phyloP scores from a whole-genome alignment of 2,329 filamentous ascomycete genomes.

The Emericellopsis atlantica region DNA sequence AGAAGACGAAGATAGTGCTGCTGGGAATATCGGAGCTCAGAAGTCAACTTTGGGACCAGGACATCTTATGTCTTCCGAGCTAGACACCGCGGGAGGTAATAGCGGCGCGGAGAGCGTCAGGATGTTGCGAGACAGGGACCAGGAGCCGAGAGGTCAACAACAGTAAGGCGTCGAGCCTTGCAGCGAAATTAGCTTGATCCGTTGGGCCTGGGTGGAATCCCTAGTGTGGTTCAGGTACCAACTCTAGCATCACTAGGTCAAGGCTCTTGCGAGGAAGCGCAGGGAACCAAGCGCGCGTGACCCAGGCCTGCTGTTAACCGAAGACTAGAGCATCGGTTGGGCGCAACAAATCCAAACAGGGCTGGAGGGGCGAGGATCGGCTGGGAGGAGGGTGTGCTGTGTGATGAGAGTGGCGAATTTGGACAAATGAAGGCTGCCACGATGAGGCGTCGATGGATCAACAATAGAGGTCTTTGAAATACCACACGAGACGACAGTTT shows the following conservation, averaged over 20 bases:
- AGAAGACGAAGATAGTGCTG: not conserved
- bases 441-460: not conserved
- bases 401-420: not conserved
- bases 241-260: too few species aligned
- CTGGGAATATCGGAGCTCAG: not conserved
- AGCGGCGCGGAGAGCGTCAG: not conserved
- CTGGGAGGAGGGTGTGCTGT: not conserved
- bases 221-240: too few species aligned
- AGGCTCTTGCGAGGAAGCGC: too few species aligned
- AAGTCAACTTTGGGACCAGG: constrained; percentile 1
- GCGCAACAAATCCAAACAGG: not conserved
- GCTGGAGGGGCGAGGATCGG: not conserved
- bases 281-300: too few species aligned
- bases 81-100: not conserved
- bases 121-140: constrained; percentile 1
- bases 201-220: too few species aligned
- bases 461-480: not conserved
- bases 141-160: not conserved
- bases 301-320: too few species aligned
- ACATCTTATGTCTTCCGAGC: constrained; percentile 3
- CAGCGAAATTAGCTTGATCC: too few species aligned
- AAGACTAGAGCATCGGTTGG: too few species aligned
- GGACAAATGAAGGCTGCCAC: not conserved
- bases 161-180: not conserved
- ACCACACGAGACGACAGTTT: too few species aligned